A percentile compares a stretch with the other conserved stretches of the same genome.
Conservation (phyloP, 257 asterid species). For the Cynanchum wilfordii region DNA sequence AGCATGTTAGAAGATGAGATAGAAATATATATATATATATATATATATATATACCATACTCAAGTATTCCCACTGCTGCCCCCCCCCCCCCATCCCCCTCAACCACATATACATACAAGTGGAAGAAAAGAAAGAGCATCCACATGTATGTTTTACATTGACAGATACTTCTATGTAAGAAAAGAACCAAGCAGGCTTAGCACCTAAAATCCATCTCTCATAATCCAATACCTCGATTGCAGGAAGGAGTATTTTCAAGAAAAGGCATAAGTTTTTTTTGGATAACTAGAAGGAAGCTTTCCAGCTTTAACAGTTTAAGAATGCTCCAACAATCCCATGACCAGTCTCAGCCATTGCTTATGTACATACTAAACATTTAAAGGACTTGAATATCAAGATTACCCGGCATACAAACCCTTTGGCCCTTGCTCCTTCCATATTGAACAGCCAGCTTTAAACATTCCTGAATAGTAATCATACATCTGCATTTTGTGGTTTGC, state of each 20-base stretch:
- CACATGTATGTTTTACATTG: background rate
- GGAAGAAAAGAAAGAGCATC: background rate
- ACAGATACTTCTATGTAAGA: background rate
- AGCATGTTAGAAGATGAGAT: constrained; percentile 2
- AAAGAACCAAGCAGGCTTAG: background rate
- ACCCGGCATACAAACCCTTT: constrained; percentile 80
- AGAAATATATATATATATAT: background rate
- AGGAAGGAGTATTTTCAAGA: background rate
- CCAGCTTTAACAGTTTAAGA: background rate
- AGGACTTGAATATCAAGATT: constrained; percentile 14
- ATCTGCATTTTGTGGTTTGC: constrained; percentile 36
- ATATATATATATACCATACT: background rate
- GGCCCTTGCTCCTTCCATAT: constrained; percentile 81
- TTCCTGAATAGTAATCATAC: constrained; percentile 74
- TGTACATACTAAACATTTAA: background rate
- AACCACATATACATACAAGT: too few relatives aligned
- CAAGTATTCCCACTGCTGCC: background rate
- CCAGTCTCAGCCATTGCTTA: background rate
- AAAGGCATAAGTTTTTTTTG: background rate
- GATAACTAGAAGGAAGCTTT: too few relatives aligned
- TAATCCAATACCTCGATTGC: background rate
- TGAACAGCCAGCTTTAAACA: constrained; percentile 79
- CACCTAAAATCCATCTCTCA: background rate
- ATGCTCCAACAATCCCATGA: background rate
- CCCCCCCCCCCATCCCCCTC: too few relatives aligned